Base-by-base conservation (phyloP, 495 filamentous ascomycete genomes). In the Podospora australis region DNA sequence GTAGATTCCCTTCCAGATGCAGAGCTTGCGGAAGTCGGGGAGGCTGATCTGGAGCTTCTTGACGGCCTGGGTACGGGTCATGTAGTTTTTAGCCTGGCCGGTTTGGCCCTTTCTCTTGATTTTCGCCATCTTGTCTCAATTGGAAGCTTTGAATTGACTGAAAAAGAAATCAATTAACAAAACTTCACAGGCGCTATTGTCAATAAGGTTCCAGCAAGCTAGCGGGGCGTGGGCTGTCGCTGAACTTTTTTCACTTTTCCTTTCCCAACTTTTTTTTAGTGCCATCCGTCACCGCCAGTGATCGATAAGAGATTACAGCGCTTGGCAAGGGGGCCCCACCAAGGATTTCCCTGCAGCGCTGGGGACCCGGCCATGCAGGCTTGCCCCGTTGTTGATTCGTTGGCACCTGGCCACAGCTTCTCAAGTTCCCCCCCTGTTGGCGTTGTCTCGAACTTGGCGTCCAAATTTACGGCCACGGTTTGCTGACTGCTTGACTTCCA, bases 1-100 rank as follows among this genome's bases (percentile, higher is more conserved):
- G 68, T 96, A 97, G 52, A 98, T 97, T 57, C 92, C 92, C 72
- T 97, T 97, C 81, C 95, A 98, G 59, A 98, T 98, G 69, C 92
- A 98, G 65, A 98, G 78, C 63, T 94, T 84, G 68, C 92, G 83
- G 70, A 98, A 98, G 70, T 98, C 94, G 30, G 89, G 89, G 44
- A 98, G 78, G 54, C 88, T 94, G 65, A 97, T 87, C 70, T 98
- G 92, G 52, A 98, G 84, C 74, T 97, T 97, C 57, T 90, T 86
- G 53, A 97, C 89, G 13, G 94, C 92, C 68, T 95, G 89, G 2
- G 90, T 95, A 67, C 92, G 80, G 39, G 91, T 96, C 54, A 97
- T 91, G 75, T 90, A 98, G 78, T 97, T 97, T 73, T 91, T 96
- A 74, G 92, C 90, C 70, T 85, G 80, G 70, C 92, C 92, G 63